Evolutionary conservation across 768 basidiomycete species (phyloP).

Genomic region (Kwoniella sp.): DNA sequence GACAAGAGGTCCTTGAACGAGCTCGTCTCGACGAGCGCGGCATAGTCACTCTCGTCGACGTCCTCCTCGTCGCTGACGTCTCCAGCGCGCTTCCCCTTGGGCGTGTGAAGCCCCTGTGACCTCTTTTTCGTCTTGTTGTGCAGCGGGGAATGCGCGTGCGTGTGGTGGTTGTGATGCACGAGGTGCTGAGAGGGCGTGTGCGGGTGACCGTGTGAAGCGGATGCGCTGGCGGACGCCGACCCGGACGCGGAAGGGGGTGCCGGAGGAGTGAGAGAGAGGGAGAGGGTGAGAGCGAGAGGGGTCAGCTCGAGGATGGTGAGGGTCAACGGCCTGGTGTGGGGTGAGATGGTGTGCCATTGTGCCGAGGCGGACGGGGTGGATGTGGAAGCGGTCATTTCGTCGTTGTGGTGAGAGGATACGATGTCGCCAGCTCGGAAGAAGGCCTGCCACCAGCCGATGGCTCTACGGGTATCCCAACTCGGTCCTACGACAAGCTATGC

Average conservation of each 20-base stretch:
- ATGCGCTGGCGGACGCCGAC: too few relatives aligned
- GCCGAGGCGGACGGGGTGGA: conserved; percentile 15
- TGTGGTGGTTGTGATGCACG: conserved; percentile 15
- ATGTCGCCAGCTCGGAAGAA: too few relatives aligned
- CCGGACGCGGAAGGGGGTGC: too few relatives aligned
- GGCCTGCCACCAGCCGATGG: too few relatives aligned
- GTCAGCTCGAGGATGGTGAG: conserved; percentile 49
- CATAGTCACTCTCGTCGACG: conserved; percentile 5
- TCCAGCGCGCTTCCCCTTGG: not conserved
- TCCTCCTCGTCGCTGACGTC: conserved; percentile 9
- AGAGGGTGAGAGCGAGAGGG: conserved; percentile 45
- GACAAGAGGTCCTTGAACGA: conserved; percentile 45
- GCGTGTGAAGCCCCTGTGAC: not conserved
- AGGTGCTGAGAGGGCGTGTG: conserved; percentile 11
- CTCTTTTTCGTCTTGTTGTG: conserved; percentile 9
- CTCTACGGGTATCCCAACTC: too few relatives aligned
- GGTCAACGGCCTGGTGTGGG: conserved; percentile 44
- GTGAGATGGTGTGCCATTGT: conserved; percentile 46
- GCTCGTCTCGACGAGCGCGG: conserved; percentile 6
- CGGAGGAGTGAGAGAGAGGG: conserved; percentile 40
- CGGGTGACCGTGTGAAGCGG: conserved; percentile 1
- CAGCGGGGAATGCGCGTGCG: conserved; percentile 8
- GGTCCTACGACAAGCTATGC: too few relatives aligned
- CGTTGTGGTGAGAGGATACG: too few relatives aligned
- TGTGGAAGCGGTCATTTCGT: conserved; percentile 12